Conservation (phyloP, 202 grass and related monocot genomes). For the Zizania palustris region DNA sequence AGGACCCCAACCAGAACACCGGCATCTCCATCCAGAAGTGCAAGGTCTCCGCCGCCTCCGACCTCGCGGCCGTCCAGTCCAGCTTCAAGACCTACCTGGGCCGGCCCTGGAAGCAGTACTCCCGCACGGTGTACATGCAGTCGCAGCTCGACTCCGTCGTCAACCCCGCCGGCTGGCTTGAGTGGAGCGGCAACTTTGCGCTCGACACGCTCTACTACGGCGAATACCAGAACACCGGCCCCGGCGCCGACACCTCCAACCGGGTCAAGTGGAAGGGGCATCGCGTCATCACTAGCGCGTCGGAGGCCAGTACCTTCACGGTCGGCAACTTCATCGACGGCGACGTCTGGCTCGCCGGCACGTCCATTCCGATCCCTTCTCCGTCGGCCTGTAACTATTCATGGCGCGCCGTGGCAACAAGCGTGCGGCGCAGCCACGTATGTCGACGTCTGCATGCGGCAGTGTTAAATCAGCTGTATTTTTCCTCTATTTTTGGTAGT, state of each 20-base stretch:
- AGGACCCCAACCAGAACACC: constrained; percentile 90
- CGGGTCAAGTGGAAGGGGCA: constrained; percentile 76
- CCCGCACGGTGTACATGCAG: constrained; percentile 67
- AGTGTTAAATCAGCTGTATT: not conserved
- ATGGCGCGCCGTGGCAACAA: not conserved
- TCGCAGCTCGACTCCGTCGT: constrained; percentile 60
- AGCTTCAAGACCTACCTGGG: constrained; percentile 64
- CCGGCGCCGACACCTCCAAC: constrained; percentile 48
- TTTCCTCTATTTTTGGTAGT: not conserved
- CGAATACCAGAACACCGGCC: constrained; percentile 72
- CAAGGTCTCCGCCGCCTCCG: constrained; percentile 65
- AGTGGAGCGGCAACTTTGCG: constrained; percentile 70
- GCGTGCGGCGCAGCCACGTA: not conserved
- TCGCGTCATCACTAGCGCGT: constrained; percentile 53
- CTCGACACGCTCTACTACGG: constrained; percentile 87
- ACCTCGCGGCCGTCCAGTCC: constrained; percentile 44
- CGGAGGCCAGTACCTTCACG: constrained; percentile 64
- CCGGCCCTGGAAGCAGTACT: constrained; percentile 79
- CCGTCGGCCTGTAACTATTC: constrained; percentile 45
- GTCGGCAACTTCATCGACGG: constrained; percentile 68
- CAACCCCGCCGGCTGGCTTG: constrained; percentile 61
- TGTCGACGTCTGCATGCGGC: not conserved
- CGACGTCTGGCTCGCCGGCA: constrained; percentile 61
- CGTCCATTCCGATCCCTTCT: constrained; percentile 64
- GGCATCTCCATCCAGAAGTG: constrained; percentile 75